These are phyloP conservation scores for Rhodocollybia butyracea DNA, from an alignment of 768 basidiomycete species.

Conservation along the genomic window DNA sequence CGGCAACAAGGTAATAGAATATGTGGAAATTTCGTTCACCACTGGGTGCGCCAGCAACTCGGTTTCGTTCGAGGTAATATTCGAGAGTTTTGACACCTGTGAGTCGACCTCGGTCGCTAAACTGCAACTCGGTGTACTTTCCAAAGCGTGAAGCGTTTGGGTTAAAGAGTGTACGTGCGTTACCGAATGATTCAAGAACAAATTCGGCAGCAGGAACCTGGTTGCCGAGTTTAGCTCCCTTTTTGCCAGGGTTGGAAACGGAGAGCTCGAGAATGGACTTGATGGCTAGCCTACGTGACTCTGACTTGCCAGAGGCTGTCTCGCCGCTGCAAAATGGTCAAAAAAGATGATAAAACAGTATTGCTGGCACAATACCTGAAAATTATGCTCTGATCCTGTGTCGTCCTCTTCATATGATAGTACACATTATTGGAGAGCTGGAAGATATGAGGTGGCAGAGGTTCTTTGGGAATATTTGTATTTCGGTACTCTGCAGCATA, in stretches of 20 bases:
- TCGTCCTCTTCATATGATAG: slow-evolving; percentile 93
- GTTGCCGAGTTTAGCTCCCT: slow-evolving; percentile 81
- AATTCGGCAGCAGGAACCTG: slow-evolving; percentile 94
- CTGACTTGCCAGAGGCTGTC: slow-evolving; percentile 91
- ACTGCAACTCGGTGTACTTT: slow-evolving; percentile 97
- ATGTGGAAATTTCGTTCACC: slow-evolving; percentile 98
- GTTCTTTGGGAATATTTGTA: slow-evolving; percentile 56
- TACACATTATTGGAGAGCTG: slow-evolving; percentile 89
- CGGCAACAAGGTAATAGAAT: slow-evolving; percentile 94
- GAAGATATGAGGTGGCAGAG: slow-evolving; percentile 84
- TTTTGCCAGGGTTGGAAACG: slow-evolving; percentile 87
- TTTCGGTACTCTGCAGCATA: slow-evolving; percentile 87
- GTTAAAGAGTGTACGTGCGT: slow-evolving; percentile 88
- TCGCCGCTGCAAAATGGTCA: slow-evolving; percentile 63
- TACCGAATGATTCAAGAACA: slow-evolving; percentile 92
- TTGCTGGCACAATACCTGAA: slow-evolving; percentile 57
- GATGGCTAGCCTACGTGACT: slow-evolving; percentile 85
- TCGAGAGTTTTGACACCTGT: slow-evolving; percentile 93
- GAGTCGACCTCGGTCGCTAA: slow-evolving; percentile 86
- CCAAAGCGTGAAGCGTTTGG: slow-evolving; percentile 96
- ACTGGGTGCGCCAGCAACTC: slow-evolving; percentile 82
- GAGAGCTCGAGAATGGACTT: slow-evolving; percentile 90
- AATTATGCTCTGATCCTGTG: slow-evolving; percentile 88
- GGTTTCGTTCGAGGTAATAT: slow-evolving; percentile 90
- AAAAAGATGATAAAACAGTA: neutral